A percentile compares a stretch with the other conserved stretches of the same genome.
These are phyloP conservation scores for Penicillium paneum DNA, from an alignment of 2,329 filamentous ascomycete species.

Conservation along the genomic window DNA sequence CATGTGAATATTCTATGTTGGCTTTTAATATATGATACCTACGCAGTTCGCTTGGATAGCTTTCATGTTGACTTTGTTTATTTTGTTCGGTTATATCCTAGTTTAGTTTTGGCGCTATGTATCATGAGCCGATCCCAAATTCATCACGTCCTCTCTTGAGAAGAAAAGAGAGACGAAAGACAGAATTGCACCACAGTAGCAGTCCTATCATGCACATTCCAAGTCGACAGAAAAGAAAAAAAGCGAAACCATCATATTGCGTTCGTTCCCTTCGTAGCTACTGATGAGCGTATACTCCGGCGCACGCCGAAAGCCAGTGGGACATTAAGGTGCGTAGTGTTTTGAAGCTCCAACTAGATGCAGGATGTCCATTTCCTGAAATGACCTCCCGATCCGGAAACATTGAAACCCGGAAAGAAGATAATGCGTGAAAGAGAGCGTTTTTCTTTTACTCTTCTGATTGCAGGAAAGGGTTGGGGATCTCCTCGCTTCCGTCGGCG, in stretches of 20 bases:
- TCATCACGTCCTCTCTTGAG: not conserved
- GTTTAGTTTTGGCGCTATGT: not conserved
- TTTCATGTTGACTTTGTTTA: constrained; percentile 7
- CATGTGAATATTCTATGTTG: not conserved
- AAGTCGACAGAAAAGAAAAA: constrained; percentile 9
- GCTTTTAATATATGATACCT: constrained; percentile 20
- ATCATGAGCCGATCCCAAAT: not conserved
- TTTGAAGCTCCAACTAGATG: not conserved
- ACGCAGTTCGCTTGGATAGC: constrained; percentile 3
- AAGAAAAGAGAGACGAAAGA: not conserved
- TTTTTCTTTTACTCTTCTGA: constrained; percentile 57
- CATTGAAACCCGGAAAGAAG: not conserved
- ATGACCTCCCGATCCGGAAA: not conserved
- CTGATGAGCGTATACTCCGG: constrained; percentile 15
- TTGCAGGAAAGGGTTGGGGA: constrained; percentile 86
- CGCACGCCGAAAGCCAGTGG: constrained; percentile 5
- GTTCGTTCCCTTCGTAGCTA: constrained; percentile 52
- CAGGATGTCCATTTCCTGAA: not conserved
- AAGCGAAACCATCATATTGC: constrained; percentile 71
- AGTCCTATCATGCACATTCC: constrained; percentile 8
- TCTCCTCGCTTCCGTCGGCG: constrained; percentile 90
- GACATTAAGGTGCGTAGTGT: constrained; percentile 1
- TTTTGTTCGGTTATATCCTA: not conserved
- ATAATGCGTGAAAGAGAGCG: not conserved
- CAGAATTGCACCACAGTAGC: not conserved